A percentile compares a stretch with the other conserved stretches of the same genome.
Conservation (phyloP, 768 basidiomycete species). For the Roridomyces roridus region DNA sequence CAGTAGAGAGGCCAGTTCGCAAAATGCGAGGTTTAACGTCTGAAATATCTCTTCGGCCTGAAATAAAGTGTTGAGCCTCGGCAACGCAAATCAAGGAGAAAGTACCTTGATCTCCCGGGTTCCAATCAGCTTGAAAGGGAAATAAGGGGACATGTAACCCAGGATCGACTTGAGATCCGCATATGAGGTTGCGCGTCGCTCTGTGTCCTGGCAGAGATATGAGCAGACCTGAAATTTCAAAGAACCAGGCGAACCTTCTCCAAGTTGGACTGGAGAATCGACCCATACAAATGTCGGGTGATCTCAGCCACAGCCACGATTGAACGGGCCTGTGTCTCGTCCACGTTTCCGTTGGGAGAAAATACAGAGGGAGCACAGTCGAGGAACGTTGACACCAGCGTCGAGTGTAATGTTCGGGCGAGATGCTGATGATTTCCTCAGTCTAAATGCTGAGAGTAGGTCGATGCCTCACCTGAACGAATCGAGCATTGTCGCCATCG, state of each 20-base stretch:
- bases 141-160: constrained; percentile 80
- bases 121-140: constrained; percentile 69
- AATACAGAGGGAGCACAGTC: constrained; percentile 88
- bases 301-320: constrained; percentile 65
- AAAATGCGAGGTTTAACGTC: constrained; percentile 77
- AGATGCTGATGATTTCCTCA: constrained; percentile 55
- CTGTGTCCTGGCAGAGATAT: constrained; percentile 26
- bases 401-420: constrained; percentile 76
- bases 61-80: constrained; percentile 11
- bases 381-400: constrained; percentile 82
- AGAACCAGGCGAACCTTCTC: constrained; percentile 37
- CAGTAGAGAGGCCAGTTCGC: constrained; percentile 74
- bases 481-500: constrained; percentile 4
- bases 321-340: constrained; percentile 66
- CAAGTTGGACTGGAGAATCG: constrained; percentile 50
- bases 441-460: constrained; percentile 1
- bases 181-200: constrained; percentile 34
- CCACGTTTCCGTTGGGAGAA: constrained; percentile 62
- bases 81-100: not conserved
- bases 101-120: constrained; percentile 65
- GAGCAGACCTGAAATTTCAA: not conserved
- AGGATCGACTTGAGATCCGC: constrained; percentile 66
- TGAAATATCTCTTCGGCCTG: constrained; percentile 73
- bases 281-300: constrained; percentile 63
- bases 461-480: constrained; percentile 18